Percentiles rank a stretch among this genome's conserved stretches.
These are phyloP conservation scores for Chlorencoelia australis DNA, from an alignment of 2,329 filamentous ascomycete species.

Conservation along the genomic window DNA sequence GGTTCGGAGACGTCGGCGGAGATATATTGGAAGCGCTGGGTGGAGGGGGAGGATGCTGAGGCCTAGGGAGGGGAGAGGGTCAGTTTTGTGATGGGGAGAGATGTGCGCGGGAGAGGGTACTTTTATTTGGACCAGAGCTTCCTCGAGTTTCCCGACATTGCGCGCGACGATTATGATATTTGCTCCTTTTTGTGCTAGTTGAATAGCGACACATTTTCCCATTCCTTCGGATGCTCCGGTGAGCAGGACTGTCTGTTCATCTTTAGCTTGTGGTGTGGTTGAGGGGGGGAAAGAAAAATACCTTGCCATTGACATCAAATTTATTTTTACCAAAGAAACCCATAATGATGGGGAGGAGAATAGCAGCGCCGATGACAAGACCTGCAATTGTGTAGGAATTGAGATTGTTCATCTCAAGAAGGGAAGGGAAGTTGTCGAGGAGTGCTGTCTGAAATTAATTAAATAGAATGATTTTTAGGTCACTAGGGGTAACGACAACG, in stretches of 20 bases:
- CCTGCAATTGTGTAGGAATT: slow-evolving; percentile 1
- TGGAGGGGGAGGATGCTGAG: slow-evolving; percentile 51
- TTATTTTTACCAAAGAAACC: slow-evolving; percentile 64
- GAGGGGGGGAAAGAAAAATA: slow-evolving; percentile 30
- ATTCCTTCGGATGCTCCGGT: slow-evolving; percentile 92
- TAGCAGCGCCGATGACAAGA: background rate
- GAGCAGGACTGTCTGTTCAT: slow-evolving; percentile 66
- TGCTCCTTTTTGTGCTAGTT: slow-evolving; percentile 74
- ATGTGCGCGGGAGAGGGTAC: slow-evolving; percentile 31
- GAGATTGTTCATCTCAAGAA: too few species aligned
- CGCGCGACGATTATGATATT: slow-evolving; percentile 80
- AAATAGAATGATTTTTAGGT: too few species aligned
- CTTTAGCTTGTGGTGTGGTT: slow-evolving; percentile 2
- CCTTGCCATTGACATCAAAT: slow-evolving; percentile 78
- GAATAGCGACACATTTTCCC: slow-evolving; percentile 64
- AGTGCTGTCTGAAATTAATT: too few species aligned
- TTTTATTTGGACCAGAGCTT: slow-evolving; percentile 55
- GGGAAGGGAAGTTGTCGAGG: too few species aligned
- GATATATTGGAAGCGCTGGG: slow-evolving; percentile 76
- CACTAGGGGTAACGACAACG: too few species aligned
- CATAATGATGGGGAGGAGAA: slow-evolving; percentile 38
- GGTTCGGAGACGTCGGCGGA: slow-evolving; percentile 68
- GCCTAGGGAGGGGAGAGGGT: slow-evolving; percentile 34
- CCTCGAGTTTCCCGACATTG: slow-evolving; percentile 62
- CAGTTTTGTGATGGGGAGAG: background rate